Base-by-base conservation (phyloP, 2,329 filamentous ascomycete species). In the Ilyonectria robusta region DNA sequence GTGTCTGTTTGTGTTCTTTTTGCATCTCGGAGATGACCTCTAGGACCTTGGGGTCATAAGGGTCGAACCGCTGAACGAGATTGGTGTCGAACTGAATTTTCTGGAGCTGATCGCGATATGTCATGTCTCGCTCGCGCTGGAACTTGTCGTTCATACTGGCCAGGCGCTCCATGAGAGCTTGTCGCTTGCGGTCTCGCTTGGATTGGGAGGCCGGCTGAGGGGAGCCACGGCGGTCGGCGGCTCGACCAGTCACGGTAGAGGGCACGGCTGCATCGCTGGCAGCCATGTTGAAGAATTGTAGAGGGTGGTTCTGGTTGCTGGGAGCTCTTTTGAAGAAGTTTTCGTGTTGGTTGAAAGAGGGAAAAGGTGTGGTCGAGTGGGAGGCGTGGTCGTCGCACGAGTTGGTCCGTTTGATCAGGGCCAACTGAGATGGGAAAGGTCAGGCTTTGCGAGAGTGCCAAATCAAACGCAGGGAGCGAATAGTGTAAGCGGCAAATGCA, bases 21-120 rank as follows among this genome's bases (percentile, higher is more conserved):
- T 89, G 88, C 76, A 92, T 82, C 72, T 90, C 88, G 58, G 87
- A 85, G 69, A 94, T 90, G 63, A 93, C 89, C 69, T 94, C 91
- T 53, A 97, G 86, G 55, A 93, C 90, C 67, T 89, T 88, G 67
- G 90, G 86, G 59, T 87, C 85, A 79, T 97, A 97, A 1, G 93
- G 92, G 76, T 97, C 92, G 59, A 96, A 93, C 73, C 93, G 91
- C 79, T 94, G 91, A 72, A 97, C 94, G 51, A 97, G 87, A 65
- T 89, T 93, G 82, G 95, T 94, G 80, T 97, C 95, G 71, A 94
- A 91, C 82, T 98, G 95, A n/a, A 98, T 90, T 72, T 94, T 94
- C 76, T 96, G 92, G 2, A 98, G 88, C 81, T 98, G 94, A 72
- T 96, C 93, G 69, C 95, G 91, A 81, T 97, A 98, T 75, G 94